Conservation (phyloP, 495 filamentous ascomycete species). For the Neurospora pannonica region DNA sequence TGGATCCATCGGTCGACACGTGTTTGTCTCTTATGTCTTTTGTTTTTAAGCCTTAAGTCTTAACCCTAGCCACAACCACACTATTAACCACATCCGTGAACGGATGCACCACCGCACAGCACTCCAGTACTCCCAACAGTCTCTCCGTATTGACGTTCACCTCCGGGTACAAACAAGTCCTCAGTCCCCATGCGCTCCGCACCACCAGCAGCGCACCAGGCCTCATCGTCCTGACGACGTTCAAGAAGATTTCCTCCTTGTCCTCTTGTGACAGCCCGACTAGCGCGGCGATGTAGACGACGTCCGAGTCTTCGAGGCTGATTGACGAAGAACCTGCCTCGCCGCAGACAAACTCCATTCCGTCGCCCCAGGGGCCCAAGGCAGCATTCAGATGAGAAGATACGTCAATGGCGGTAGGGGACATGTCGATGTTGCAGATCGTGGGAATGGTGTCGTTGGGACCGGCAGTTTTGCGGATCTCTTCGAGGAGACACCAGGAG, state of each 20-base stretch:
- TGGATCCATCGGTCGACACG: too few relatives aligned
- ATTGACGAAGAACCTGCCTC: slow-evolving; percentile 5
- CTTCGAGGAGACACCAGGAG: slow-evolving; percentile 17
- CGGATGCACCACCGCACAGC: slow-evolving; percentile 19
- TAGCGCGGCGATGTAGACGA: slow-evolving; percentile 23
- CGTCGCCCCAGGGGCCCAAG: slow-evolving; percentile 9
- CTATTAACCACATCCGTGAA: slow-evolving; percentile 22
- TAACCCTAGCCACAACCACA: slow-evolving; percentile 20
- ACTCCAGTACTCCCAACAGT: slow-evolving; percentile 11
- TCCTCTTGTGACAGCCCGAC: slow-evolving; percentile 17
- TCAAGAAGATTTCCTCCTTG: slow-evolving; percentile 19
- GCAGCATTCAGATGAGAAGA: slow-evolving; percentile 8
- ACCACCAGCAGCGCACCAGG: slow-evolving; percentile 17
- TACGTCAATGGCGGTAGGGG: slow-evolving; percentile 10
- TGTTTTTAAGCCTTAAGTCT: not conserved
- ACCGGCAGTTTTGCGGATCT: not conserved
- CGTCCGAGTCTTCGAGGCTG: slow-evolving; percentile 15
- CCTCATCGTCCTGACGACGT: slow-evolving; percentile 13
- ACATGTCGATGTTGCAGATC: slow-evolving; percentile 18
- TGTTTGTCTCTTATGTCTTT: not conserved
- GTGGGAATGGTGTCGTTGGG: not conserved
- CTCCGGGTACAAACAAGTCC: slow-evolving; percentile 21
- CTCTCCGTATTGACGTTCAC: slow-evolving; percentile 14
- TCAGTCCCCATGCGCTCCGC: slow-evolving; percentile 17
- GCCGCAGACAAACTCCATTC: slow-evolving; percentile 23